Percentiles rank a stretch among this genome's conserved stretches.
Conservation (phyloP, 177 flowering plant genomes). For the Vitis hybrid region DNA sequence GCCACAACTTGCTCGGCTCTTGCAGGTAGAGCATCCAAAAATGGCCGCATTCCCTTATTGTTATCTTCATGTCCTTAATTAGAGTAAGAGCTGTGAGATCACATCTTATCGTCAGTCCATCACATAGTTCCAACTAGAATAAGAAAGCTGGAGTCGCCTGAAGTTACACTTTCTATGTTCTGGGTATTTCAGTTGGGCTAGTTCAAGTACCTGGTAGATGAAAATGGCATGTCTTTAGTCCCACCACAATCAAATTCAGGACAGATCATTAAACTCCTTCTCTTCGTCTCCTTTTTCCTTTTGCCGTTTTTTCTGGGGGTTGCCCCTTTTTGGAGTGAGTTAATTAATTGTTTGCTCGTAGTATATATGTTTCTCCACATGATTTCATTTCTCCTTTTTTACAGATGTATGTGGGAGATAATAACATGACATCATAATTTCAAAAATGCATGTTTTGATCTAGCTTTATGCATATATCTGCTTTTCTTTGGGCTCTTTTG, state of each 20-base stretch:
- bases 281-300: background rate
- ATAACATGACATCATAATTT: too few relatives aligned
- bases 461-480: background rate
- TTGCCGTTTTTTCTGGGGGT: background rate
- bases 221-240: background rate
- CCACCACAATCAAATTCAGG: conserved; percentile 1
- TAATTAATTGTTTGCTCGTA: background rate
- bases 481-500: background rate
- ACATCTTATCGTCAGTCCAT: conserved; percentile 12
- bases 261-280: background rate
- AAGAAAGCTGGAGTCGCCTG: background rate
- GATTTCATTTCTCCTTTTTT: too few relatives aligned
- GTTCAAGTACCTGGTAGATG: background rate
- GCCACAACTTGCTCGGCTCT: conserved; percentile 41
- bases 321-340: background rate
- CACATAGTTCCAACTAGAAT: conserved; percentile 13
- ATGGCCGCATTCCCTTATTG: conserved; percentile 40
- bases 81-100: conserved; percentile 12
- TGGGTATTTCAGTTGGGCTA: background rate
- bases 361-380: background rate
- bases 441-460: too few relatives aligned
- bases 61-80: conserved; percentile 32
- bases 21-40: conserved; percentile 41
- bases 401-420: too few relatives aligned
- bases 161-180: background rate